A percentile compares a stretch with the other conserved stretches of the same genome.
These are phyloP conservation scores for Rhexocercosporidium sp. DNA, from an alignment of 2,329 filamentous ascomycete genomes.

Conservation along the genomic window DNA sequence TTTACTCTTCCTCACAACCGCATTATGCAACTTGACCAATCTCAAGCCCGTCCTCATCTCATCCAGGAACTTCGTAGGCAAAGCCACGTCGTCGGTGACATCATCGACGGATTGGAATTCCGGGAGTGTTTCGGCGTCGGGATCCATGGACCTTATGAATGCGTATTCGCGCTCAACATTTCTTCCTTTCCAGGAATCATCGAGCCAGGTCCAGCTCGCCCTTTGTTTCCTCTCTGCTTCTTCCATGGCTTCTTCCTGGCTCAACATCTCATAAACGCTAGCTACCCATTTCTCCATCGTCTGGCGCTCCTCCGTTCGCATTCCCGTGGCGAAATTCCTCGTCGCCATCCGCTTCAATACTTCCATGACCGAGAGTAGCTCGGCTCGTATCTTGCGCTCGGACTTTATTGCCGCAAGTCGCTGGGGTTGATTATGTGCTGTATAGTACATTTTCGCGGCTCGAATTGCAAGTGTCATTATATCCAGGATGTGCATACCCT, in stretches of 20 bases:
- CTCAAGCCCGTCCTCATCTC: slow-evolving; percentile 79
- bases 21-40: slow-evolving; percentile 88
- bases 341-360: slow-evolving; percentile 90
- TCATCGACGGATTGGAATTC: slow-evolving; percentile 66
- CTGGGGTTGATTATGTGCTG: slow-evolving; percentile 85
- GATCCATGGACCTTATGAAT: slow-evolving; percentile 80
- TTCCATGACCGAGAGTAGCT: slow-evolving; percentile 86
- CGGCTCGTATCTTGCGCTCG: slow-evolving; percentile 82
- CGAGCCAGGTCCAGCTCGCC: slow-evolving; percentile 79
- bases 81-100: slow-evolving; percentile 45
- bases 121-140: slow-evolving; percentile 64
- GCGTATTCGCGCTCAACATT: slow-evolving; percentile 81
- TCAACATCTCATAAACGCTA: slow-evolving; percentile 77
- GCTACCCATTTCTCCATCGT: slow-evolving; percentile 80
- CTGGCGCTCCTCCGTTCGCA: slow-evolving; percentile 78
- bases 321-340: slow-evolving; percentile 82
- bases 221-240: slow-evolving; percentile 69
- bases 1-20: slow-evolving; percentile 81
- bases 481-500: slow-evolving; percentile 91
- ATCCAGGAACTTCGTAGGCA: slow-evolving; percentile 75
- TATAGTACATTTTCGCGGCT: slow-evolving; percentile 96
- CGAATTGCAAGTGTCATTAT: slow-evolving; percentile 94
- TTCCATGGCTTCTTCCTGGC: slow-evolving; percentile 78
- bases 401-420: slow-evolving; percentile 85
- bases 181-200: slow-evolving; percentile 74